A percentile compares a stretch with the other conserved stretches of the same genome.
Conservation (phyloP, 768 basidiomycete species). For the Brasilioporus rufonigricans region DNA sequence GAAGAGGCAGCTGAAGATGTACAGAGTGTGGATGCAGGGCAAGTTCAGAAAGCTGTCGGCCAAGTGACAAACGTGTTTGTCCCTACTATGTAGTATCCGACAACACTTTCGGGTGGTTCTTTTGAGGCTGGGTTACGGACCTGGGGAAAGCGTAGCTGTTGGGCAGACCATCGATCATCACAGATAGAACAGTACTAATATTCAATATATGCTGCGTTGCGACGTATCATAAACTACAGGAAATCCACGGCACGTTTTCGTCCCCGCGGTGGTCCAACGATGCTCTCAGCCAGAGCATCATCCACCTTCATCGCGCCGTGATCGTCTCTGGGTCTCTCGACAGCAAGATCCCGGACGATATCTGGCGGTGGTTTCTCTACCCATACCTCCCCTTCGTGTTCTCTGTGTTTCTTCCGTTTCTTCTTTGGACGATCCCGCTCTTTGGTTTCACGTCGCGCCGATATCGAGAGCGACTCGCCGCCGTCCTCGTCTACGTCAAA, state of each 20-base stretch:
- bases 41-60: constrained; percentile 60
- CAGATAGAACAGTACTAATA: not conserved
- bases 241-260: constrained; percentile 77
- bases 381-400: constrained; percentile 60
- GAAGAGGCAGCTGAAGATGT: constrained; percentile 96
- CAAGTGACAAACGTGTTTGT: not conserved
- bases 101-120: not conserved
- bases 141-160: no score
- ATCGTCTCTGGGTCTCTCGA: constrained; percentile 12
- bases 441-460: constrained; percentile 32
- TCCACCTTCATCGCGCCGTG: constrained; percentile 6
- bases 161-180: not conserved
- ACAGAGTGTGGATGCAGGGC: constrained; percentile 92
- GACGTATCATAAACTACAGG: constrained; percentile 41
- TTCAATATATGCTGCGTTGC: not conserved
- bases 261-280: constrained; percentile 34
- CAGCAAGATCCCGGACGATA: constrained; percentile 39
- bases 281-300: constrained; percentile 10
- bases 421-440: constrained; percentile 40
- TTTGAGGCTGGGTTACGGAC: not conserved
- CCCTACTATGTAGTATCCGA: not conserved
- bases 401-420: constrained; percentile 40
- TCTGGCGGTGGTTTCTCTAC: constrained; percentile 61
- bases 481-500: constrained; percentile 75
- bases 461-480: constrained; percentile 33